A percentile compares a stretch with the other conserved stretches of the same genome.
Conservation (phyloP, 176 grass and related monocot species). For the Chloris gayana region DNA sequence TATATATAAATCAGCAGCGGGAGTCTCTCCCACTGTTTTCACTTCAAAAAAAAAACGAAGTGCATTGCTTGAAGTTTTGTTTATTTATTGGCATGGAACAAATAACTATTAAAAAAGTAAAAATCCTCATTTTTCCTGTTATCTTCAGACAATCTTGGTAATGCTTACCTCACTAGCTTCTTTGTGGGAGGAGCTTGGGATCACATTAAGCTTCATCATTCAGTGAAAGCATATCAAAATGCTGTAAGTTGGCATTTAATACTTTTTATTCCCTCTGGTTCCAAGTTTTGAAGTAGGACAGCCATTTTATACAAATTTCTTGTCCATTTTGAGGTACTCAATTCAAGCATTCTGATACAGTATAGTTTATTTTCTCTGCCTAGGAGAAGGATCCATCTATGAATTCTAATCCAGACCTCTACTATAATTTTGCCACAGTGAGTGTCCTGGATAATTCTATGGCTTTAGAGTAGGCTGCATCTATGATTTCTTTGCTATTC, state of each 20-base stretch:
- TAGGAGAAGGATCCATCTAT: slow-evolving; percentile 87
- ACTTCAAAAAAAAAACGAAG: too few relatives aligned
- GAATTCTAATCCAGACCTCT: slow-evolving; percentile 87
- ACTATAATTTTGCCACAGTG: slow-evolving; percentile 88
- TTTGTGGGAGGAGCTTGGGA: slow-evolving; percentile 85
- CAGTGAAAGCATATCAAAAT: slow-evolving; percentile 99
- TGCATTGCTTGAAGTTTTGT: not conserved
- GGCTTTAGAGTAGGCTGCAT: slow-evolving; percentile 28
- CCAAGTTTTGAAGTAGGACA: not conserved
- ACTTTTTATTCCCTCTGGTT: slow-evolving; percentile 12
- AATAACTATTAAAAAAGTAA: slow-evolving; percentile 22
- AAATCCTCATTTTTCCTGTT: slow-evolving; percentile 8
- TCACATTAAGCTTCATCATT: slow-evolving; percentile 72
- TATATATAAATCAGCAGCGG: too few relatives aligned
- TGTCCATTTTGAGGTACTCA: slow-evolving; percentile 15
- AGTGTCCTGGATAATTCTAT: slow-evolving; percentile 38
- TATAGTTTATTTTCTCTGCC: slow-evolving; percentile 39
- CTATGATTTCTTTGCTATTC: not conserved
- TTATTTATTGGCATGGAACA: slow-evolving; percentile 8
- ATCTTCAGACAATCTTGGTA: slow-evolving; percentile 85
- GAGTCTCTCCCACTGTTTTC: too few relatives aligned
- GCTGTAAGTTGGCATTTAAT: slow-evolving; percentile 72
- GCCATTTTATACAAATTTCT: slow-evolving; percentile 16
- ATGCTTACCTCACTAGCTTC: slow-evolving; percentile 97
- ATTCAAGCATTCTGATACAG: slow-evolving; percentile 20